These are phyloP conservation scores for Rutstroemia sydowiana DNA, from an alignment of 2,329 filamentous ascomycete genomes.

Conservation along the genomic window DNA sequence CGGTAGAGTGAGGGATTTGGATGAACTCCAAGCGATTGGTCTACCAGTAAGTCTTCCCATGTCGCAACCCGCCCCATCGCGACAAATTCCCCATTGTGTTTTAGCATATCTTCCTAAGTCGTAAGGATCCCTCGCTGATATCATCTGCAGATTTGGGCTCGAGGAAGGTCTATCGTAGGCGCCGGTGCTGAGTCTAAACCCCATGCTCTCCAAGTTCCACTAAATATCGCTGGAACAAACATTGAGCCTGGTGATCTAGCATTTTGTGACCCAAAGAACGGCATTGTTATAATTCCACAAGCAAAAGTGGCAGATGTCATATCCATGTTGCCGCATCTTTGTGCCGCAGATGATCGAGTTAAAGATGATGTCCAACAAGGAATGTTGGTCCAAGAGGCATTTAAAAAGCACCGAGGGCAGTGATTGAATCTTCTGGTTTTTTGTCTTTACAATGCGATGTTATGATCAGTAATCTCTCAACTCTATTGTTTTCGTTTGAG, in stretches of 20 bases:
- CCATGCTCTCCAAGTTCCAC: constrained; percentile 43
- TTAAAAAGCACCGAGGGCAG: constrained; percentile 37
- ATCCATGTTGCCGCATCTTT: constrained; percentile 37
- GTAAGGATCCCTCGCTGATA: not conserved
- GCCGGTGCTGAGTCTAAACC: constrained; percentile 48
- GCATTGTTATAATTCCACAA: constrained; percentile 59
- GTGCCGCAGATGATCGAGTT: constrained; percentile 49
- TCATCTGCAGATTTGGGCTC: constrained; percentile 43
- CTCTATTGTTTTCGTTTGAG: no score
- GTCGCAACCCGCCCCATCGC: not conserved
- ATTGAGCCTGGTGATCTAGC: constrained; percentile 56
- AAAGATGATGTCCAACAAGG: constrained; percentile 58
- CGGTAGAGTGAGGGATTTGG: constrained; percentile 60
- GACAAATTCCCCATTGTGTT: not conserved
- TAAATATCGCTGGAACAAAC: constrained; percentile 37
- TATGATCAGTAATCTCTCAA: no score
- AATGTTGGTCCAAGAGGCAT: constrained; percentile 57
- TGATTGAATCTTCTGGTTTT: no score
- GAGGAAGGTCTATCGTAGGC: constrained; percentile 50
- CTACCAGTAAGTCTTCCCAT: constrained; percentile 43
- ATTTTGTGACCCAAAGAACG: constrained; percentile 62
- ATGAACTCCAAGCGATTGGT: constrained; percentile 46
- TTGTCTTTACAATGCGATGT: no score
- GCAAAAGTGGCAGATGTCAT: constrained; percentile 53
- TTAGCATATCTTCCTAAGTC: not conserved